Percentiles rank a stretch among this genome's conserved stretches.
phyloP scores from a whole-genome alignment of 2,329 filamentous ascomycete species.

The Orbilia blumenaviensis region DNA sequence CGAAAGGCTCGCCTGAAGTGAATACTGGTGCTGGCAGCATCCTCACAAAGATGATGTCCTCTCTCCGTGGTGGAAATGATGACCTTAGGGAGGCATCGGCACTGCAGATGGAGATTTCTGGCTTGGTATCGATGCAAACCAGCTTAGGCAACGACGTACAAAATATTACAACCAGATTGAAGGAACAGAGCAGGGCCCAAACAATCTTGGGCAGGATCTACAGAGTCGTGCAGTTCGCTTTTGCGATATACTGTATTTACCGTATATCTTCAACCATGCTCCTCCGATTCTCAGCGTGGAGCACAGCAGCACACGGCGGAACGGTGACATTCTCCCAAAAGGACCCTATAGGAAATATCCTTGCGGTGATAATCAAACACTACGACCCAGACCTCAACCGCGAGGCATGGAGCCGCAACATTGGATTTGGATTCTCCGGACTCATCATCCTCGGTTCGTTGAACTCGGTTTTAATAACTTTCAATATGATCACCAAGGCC shows the following conservation, averaged over 20 bases:
- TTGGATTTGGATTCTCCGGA: slow-evolving; percentile 82
- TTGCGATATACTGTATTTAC: slow-evolving; percentile 85
- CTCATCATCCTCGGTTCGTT: slow-evolving; percentile 84
- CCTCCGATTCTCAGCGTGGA: slow-evolving; percentile 58
- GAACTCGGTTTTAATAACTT: slow-evolving; percentile 84
- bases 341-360: slow-evolving; percentile 84
- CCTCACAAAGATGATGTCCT: slow-evolving; percentile 77
- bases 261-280: slow-evolving; percentile 73
- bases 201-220: slow-evolving; percentile 74
- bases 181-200: slow-evolving; percentile 72
- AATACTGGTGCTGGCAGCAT: slow-evolving; percentile 64
- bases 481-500: slow-evolving; percentile 80
- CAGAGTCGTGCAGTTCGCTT: slow-evolving; percentile 67
- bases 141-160: slow-evolving; percentile 73
- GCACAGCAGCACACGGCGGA: slow-evolving; percentile 55
- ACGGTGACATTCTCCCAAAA: slow-evolving; percentile 59
- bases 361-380: slow-evolving; percentile 81
- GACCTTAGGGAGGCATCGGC: slow-evolving; percentile 69
- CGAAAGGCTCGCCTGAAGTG: slow-evolving; percentile 57
- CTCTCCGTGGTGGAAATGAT: slow-evolving; percentile 72
- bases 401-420: slow-evolving; percentile 82
- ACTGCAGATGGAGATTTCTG: slow-evolving; percentile 78
- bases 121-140: slow-evolving; percentile 80
- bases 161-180: slow-evolving; percentile 71
- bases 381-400: slow-evolving; percentile 86